phyloP scores from a whole-genome alignment of 306 rosid genomes.

The Glycyrrhiza uralensis region DNA sequence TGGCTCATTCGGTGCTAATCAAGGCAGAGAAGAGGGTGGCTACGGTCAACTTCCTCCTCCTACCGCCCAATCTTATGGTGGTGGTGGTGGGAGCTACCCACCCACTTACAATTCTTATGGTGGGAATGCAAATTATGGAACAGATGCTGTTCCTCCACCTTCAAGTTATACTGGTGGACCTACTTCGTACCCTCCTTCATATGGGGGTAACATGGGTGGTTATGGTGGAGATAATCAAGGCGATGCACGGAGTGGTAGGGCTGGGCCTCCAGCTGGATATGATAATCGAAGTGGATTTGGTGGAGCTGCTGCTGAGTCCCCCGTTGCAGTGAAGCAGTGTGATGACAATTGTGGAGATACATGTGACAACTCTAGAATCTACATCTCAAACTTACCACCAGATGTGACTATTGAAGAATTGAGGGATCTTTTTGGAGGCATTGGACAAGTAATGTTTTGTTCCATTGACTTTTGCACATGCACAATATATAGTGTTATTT shows the following conservation, averaged over 20 bases:
- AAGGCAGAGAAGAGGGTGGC: slow-evolving; percentile 78
- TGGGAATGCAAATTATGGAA: slow-evolving; percentile 62
- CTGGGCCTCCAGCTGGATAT: slow-evolving; percentile 54
- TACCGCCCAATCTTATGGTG: slow-evolving; percentile 55
- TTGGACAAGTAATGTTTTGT: slow-evolving; percentile 83
- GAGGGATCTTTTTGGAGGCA: slow-evolving; percentile 93
- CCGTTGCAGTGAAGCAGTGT: slow-evolving; percentile 86
- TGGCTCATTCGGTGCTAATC: slow-evolving; percentile 50
- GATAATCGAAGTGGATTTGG: slow-evolving; percentile 73
- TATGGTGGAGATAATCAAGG: slow-evolving; percentile 54
- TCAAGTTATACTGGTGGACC: slow-evolving; percentile 85
- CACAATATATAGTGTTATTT: not conserved
- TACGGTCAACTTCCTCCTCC: slow-evolving; percentile 73
- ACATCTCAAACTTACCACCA: slow-evolving; percentile 89
- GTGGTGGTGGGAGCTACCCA: slow-evolving; percentile 58
- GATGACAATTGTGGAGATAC: slow-evolving; percentile 80
- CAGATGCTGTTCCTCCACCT: slow-evolving; percentile 96
- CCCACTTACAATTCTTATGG: slow-evolving; percentile 53
- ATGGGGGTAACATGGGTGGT: slow-evolving; percentile 66
- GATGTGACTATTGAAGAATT: slow-evolving; percentile 90
- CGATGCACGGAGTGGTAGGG: slow-evolving; percentile 58
- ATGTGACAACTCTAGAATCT: slow-evolving; percentile 96
- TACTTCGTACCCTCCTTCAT: slow-evolving; percentile 77
- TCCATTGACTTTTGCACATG: slow-evolving; percentile 27
- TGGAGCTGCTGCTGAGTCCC: slow-evolving; percentile 59